A percentile compares a stretch with the other conserved stretches of the same genome.
phyloP scores from a whole-genome alignment of 331 rosid species.

The Arachis monticola region DNA sequence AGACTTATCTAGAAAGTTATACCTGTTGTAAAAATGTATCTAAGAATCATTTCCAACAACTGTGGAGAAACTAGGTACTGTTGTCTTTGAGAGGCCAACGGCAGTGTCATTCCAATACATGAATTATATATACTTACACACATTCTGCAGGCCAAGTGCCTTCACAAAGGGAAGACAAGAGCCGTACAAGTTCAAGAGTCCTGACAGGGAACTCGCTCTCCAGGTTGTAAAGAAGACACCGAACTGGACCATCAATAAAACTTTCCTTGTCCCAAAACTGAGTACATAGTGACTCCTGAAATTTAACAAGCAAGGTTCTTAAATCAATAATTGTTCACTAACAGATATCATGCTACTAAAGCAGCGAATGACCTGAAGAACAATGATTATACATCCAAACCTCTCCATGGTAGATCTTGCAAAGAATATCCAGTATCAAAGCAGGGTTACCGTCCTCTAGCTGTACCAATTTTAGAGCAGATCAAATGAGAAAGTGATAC shows the following conservation, averaged over 20 bases:
- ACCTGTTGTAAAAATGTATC: constrained; percentile 61
- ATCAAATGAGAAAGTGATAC: constrained; percentile 46
- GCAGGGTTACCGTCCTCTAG: constrained; percentile 60
- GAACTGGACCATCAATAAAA: constrained; percentile 86
- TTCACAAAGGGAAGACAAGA: constrained; percentile 91
- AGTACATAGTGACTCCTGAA: constrained; percentile 88
- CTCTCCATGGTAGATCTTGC: constrained; percentile 95
- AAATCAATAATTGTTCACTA: constrained; percentile 37
- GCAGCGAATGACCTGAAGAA: constrained; percentile 42
- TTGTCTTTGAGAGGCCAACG: constrained; percentile 19
- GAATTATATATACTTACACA: constrained; percentile 63
- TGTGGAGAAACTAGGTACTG: constrained; percentile 3
- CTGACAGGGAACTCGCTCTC: constrained; percentile 88
- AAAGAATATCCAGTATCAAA: constrained; percentile 80
- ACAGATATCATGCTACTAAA: constrained; percentile 29
- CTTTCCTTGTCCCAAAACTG: constrained; percentile 98
- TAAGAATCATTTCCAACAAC: constrained; percentile 34
- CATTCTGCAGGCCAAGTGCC: constrained; percentile 96
- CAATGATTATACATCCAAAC: constrained; percentile 66
- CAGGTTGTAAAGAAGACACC: constrained; percentile 78
- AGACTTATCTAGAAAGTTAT: constrained; percentile 80
- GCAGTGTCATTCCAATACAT: constrained; percentile 28
- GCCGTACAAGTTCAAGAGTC: constrained; percentile 64
- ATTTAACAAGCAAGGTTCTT: constrained; percentile 37
- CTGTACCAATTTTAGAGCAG: constrained; percentile 57